phyloP scores from a whole-genome alignment of 2,329 filamentous ascomycete genomes.

The Arthrocladium fulminans region DNA sequence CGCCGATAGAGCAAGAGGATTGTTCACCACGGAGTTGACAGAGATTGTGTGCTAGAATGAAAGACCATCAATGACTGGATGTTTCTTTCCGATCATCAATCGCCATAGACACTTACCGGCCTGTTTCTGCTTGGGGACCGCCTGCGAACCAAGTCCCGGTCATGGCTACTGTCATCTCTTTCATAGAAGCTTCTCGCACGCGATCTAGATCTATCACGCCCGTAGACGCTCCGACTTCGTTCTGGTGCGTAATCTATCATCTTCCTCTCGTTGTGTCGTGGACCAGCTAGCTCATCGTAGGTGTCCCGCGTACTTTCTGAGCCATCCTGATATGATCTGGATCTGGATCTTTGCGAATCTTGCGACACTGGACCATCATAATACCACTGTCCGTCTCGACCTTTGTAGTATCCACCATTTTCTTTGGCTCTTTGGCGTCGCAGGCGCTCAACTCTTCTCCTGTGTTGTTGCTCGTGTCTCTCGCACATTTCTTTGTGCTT shows the following conservation, averaged over 20 bases:
- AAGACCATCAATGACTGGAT: constrained; percentile 4
- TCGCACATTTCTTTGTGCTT: constrained; percentile 47
- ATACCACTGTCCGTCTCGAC: constrained; percentile 21
- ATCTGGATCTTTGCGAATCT: background rate
- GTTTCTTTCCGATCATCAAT: constrained; percentile 1
- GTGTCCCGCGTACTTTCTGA: background rate
- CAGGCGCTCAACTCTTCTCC: constrained; percentile 19
- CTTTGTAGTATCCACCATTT: constrained; percentile 22
- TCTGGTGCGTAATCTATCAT: constrained; percentile 1
- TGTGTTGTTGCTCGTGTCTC: constrained; percentile 32
- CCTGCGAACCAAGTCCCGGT: background rate
- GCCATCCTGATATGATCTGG: background rate
- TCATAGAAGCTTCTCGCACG: background rate
- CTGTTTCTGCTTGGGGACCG: background rate
- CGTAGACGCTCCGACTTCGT: constrained; percentile 2
- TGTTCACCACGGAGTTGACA: background rate
- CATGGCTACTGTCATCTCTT: background rate
- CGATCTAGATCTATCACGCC: background rate
- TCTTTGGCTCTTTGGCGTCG: constrained; percentile 16
- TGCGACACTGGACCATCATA: constrained; percentile 19
- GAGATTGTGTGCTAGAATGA: background rate
- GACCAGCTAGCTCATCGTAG: constrained; percentile 6
- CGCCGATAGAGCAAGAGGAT: background rate
- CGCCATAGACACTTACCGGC: constrained; percentile 2
- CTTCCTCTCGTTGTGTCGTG: background rate